phyloP scores from a whole-genome alignment of 148 eudicot genomes.

The Persicaria maculosa region DNA sequence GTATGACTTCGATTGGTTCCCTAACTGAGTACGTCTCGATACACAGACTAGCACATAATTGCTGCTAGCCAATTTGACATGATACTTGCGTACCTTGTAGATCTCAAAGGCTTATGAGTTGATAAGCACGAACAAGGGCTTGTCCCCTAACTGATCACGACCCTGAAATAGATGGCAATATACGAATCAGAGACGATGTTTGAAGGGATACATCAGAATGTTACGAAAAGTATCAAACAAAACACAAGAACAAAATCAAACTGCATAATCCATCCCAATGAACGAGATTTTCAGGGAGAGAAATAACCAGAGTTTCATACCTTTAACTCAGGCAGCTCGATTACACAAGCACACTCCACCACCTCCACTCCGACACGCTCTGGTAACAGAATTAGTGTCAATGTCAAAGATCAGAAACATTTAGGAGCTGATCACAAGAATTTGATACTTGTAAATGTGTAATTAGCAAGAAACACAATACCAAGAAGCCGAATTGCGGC shows the following conservation, averaged over 20 bases:
- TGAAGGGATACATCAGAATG: not conserved
- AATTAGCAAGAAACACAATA: too few species aligned
- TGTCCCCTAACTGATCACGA: not conserved
- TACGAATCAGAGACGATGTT: not conserved
- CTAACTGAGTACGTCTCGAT: too few species aligned
- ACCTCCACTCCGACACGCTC: conserved; percentile 75
- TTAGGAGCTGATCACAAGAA: too few species aligned
- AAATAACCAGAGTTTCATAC: conserved; percentile 28
- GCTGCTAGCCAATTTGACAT: too few species aligned
- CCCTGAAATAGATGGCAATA: not conserved
- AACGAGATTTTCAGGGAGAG: not conserved
- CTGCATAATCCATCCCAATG: too few species aligned
- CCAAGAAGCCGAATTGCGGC: too few species aligned
- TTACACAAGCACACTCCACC: conserved; percentile 93
- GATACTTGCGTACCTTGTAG: too few species aligned
- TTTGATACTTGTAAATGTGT: too few species aligned
- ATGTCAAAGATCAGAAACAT: too few species aligned
- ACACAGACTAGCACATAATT: too few species aligned
- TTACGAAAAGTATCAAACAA: conserved; percentile 66
- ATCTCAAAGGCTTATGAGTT: not conserved
- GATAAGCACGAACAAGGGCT: not conserved
- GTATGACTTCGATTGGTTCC: too few species aligned
- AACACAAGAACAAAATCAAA: conserved; percentile 18
- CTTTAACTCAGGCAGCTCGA: conserved; percentile 82
- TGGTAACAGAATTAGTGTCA: conserved; percentile 20